Evolutionary conservation across 352 stramenopile species (phyloP).

Genomic region (Salisapilia sapeloensis): DNA sequence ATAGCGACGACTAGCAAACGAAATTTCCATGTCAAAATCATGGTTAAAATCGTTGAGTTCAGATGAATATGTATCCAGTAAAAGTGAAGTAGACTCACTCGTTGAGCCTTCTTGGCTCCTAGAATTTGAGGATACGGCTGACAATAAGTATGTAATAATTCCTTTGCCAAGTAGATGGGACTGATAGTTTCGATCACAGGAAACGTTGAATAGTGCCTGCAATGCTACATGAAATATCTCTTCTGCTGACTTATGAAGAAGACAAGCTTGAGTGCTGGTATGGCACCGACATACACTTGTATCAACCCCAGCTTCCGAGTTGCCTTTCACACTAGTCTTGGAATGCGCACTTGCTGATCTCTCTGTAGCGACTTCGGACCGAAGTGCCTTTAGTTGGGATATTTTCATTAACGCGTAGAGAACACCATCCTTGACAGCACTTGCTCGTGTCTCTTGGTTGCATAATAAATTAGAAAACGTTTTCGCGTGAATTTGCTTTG

Average conservation of each 20-base stretch:
- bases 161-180: conserved; percentile 51
- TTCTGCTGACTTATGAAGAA: conserved; percentile 9
- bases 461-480: conserved; percentile 64
- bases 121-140: conserved; percentile 18
- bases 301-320: neutral
- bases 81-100: no score
- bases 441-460: conserved; percentile 22
- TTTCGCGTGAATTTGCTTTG: conserved; percentile 71
- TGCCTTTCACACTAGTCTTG: neutral
- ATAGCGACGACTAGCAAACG: conserved; percentile 14
- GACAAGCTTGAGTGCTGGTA: conserved; percentile 1
- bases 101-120: no score
- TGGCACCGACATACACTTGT: conserved; percentile 1
- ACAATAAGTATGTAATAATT: conserved; percentile 44
- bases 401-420: conserved; percentile 71
- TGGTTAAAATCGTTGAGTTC: conserved; percentile 2
- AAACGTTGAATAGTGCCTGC: conserved; percentile 63
- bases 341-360: neutral
- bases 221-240: conserved; percentile 56
- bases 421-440: conserved; percentile 56
- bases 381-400: conserved; percentile 35
- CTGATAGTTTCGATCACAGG: conserved; percentile 48
- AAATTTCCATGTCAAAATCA: conserved; percentile 1
- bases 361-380: conserved; percentile 1
- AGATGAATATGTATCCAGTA: no score